A percentile compares a stretch with the other conserved stretches of the same genome.
Conservation (phyloP, 2,329 filamentous ascomycete species). For the Sarocladiaceae sp. region DNA sequence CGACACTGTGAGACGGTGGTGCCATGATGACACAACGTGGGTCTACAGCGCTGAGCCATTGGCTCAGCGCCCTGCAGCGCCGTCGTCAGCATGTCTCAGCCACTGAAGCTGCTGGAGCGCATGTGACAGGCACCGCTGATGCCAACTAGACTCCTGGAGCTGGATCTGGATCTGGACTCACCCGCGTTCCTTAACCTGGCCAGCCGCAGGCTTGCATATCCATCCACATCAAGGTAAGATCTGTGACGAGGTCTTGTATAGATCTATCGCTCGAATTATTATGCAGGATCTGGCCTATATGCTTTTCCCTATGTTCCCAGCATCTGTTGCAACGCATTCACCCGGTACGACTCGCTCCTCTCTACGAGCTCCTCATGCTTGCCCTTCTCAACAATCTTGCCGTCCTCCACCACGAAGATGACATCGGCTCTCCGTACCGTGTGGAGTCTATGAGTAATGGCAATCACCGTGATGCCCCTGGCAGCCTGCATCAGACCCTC, state of each 20-base stretch:
- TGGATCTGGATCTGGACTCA: background rate
- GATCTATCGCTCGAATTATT: background rate
- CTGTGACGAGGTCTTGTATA: background rate
- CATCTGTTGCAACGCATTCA: slow-evolving; percentile 47
- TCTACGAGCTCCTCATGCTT: slow-evolving; percentile 48
- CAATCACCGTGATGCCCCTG: slow-evolving; percentile 86
- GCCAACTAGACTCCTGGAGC: background rate
- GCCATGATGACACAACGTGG: background rate
- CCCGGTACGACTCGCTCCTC: slow-evolving; percentile 42
- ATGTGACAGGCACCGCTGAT: background rate
- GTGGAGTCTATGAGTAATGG: slow-evolving; percentile 83
- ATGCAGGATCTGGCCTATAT: background rate
- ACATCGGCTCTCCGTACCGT: slow-evolving; percentile 72
- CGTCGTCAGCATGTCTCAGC: slow-evolving; percentile 5
- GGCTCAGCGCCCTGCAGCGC: background rate
- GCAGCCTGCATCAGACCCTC: slow-evolving; percentile 69
- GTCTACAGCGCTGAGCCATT: background rate
- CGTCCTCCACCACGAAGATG: slow-evolving; percentile 55
- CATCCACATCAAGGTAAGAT: background rate
- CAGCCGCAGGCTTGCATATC: too few species aligned
- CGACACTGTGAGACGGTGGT: background rate
- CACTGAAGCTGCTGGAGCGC: background rate
- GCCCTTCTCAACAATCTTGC: slow-evolving; percentile 50
- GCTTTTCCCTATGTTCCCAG: slow-evolving; percentile 17
- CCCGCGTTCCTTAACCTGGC: too few species aligned